Percentiles rank a stretch among this genome's conserved stretches.
These are phyloP conservation scores for Podaxis sp. DNA, from an alignment of 768 basidiomycete genomes.

Conservation along the genomic window DNA sequence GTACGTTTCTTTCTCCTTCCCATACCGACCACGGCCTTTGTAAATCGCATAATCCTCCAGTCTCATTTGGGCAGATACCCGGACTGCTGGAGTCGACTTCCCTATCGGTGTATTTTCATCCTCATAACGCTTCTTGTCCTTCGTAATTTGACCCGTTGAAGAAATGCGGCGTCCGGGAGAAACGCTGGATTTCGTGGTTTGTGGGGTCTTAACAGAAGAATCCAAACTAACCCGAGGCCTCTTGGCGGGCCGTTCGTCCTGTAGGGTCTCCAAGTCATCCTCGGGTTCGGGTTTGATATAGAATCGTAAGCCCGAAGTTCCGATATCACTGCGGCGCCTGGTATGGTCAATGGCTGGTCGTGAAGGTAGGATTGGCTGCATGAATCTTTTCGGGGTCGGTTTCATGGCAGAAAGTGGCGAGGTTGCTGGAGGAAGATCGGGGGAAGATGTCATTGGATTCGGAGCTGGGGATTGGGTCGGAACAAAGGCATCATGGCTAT, in stretches of 20 bases:
- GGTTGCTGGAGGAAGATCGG: background rate
- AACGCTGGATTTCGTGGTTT: background rate
- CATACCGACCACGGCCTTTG: slow-evolving; percentile 19
- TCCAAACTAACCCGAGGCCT: slow-evolving; percentile 1
- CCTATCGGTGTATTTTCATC: slow-evolving; percentile 14
- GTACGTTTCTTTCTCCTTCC: slow-evolving; percentile 22
- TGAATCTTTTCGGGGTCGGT: background rate
- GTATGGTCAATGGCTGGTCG: background rate
- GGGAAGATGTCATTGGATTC: slow-evolving; percentile 4
- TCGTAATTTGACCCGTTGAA: slow-evolving; percentile 2
- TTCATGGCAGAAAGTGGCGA: slow-evolving; percentile 3
- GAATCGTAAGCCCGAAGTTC: background rate
- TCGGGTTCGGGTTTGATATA: slow-evolving; percentile 7
- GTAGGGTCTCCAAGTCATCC: background rate
- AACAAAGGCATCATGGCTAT: background rate
- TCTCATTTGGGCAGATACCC: background rate
- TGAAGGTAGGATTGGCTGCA: background rate
- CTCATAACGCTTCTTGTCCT: background rate
- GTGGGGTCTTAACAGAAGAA: background rate
- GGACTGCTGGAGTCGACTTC: background rate
- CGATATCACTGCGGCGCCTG: background rate
- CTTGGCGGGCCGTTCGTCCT: slow-evolving; percentile 2
- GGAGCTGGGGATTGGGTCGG: background rate
- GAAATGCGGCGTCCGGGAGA: background rate
- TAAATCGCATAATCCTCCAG: slow-evolving; percentile 7